Conservation (phyloP, 805 yeast species). For the Metschnikowia lunata region DNA sequence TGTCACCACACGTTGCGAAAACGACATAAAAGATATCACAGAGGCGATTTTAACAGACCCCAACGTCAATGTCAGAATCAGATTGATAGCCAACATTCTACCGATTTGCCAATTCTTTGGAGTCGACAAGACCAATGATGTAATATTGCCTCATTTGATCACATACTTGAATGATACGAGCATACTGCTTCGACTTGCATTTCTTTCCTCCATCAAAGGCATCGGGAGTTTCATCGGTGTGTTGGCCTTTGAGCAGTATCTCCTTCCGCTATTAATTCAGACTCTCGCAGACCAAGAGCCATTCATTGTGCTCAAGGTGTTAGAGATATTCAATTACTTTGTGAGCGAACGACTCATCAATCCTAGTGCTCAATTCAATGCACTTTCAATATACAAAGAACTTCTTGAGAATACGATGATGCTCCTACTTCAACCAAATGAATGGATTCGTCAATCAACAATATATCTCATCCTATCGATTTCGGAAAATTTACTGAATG, state of each 20-base stretch:
- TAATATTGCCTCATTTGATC: slow-evolving; percentile 83
- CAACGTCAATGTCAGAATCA: slow-evolving; percentile 59
- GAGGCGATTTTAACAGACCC: slow-evolving; percentile 66
- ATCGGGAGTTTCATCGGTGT: slow-evolving; percentile 80
- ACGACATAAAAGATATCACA: slow-evolving; percentile 57
- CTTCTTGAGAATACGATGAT: slow-evolving; percentile 38
- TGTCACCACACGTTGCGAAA: slow-evolving; percentile 3
- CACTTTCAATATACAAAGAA: slow-evolving; percentile 36
- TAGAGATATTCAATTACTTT: slow-evolving; percentile 39
- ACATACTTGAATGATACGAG: slow-evolving; percentile 84
- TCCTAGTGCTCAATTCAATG: slow-evolving; percentile 34
- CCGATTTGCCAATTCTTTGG: slow-evolving; percentile 82
- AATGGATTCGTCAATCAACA: slow-evolving; percentile 72
- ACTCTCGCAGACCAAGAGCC: slow-evolving; percentile 83
- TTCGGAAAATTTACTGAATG: slow-evolving; percentile 57
- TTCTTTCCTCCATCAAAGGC: slow-evolving; percentile 67
- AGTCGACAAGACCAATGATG: slow-evolving; percentile 80
- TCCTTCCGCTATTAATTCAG: slow-evolving; percentile 79
- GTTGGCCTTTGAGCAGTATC: slow-evolving; percentile 78
- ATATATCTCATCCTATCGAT: slow-evolving; percentile 58
- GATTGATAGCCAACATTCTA: slow-evolving; percentile 65
- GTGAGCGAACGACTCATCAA: slow-evolving; percentile 30
- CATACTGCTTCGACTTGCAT: slow-evolving; percentile 59
- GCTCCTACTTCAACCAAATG: slow-evolving; percentile 79
- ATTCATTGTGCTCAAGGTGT: slow-evolving; percentile 65